Evolutionary conservation across 2,329 filamentous ascomycete genomes (phyloP).

Genomic region (Apiospora kogelbergensis): DNA sequence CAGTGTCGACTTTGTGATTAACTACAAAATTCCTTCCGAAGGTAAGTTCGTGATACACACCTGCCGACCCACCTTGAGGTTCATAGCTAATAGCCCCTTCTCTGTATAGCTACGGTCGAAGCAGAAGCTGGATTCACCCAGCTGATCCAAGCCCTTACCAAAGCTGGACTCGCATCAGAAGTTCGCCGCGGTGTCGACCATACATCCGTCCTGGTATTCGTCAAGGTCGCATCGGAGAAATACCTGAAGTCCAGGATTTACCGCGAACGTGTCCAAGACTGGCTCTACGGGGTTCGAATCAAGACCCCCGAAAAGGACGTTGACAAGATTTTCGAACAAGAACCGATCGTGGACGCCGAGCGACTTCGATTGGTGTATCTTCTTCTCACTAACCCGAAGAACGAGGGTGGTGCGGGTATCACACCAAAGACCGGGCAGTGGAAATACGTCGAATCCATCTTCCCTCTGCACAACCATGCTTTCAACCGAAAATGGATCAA

Average conservation of each 20-base stretch:
- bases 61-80: background rate
- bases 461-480: constrained; percentile 74
- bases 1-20: constrained; percentile 86
- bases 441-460: constrained; percentile 71
- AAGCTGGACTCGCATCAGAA: constrained; percentile 82
- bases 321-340: constrained; percentile 62
- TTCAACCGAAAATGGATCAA: constrained; percentile 78
- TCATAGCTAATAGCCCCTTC: background rate
- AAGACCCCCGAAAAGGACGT: constrained; percentile 75
- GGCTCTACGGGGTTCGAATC: constrained; percentile 84
- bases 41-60: constrained; percentile 44
- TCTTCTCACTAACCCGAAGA: constrained; percentile 71
- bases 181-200: constrained; percentile 74
- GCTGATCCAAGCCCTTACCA: constrained; percentile 72
- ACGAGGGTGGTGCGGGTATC: constrained; percentile 78
- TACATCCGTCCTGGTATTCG: constrained; percentile 77
- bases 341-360: constrained; percentile 86
- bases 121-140: constrained; percentile 76
- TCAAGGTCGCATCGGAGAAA: constrained; percentile 73
- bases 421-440: constrained; percentile 68
- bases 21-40: constrained; percentile 69
- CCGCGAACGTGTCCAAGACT: constrained; percentile 85
- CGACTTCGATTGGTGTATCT: constrained; percentile 84
- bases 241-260: constrained; percentile 81
- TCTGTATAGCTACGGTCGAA: constrained; percentile 58